Evolutionary conservation across 208 protist genomes (phyloP).

Genomic region (Leptomonas pyrrhocoris): DNA sequence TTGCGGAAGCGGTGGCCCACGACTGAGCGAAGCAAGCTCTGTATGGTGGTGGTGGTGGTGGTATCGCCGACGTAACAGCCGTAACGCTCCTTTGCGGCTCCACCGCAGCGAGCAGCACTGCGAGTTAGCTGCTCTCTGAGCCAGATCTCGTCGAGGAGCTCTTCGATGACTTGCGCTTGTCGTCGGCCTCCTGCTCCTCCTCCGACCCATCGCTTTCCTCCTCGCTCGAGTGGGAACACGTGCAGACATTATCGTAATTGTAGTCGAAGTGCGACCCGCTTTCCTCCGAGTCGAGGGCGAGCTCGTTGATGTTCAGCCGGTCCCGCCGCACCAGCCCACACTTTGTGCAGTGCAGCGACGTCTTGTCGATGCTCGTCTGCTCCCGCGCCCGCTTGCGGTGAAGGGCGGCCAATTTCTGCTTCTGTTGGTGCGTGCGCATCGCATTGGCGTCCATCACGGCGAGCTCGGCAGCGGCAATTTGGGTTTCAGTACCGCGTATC

Average conservation of each 20-base stretch:
- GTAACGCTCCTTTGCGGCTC: too few relatives aligned
- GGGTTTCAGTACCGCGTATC: conserved; percentile 16
- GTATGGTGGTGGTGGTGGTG: too few relatives aligned
- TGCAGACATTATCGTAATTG: conserved; percentile 88
- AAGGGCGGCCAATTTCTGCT: conserved; percentile 41
- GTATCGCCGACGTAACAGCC: too few relatives aligned
- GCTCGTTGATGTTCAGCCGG: conserved; percentile 86
- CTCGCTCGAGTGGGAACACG: conserved; percentile 73
- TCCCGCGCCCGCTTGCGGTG: conserved; percentile 81
- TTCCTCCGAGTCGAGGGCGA: conserved; percentile 88
- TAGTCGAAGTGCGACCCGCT: conserved; percentile 91
- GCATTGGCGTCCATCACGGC: conserved; percentile 75
- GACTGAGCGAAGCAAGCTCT: too few relatives aligned
- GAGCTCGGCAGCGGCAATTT: conserved; percentile 44
- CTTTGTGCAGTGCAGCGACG: conserved; percentile 81
- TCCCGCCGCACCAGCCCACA: conserved; percentile 83
- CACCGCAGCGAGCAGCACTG: too few relatives aligned
- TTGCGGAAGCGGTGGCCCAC: too few relatives aligned
- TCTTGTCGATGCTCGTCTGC: conserved; percentile 76
- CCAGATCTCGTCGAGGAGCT: neutral
- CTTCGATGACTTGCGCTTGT: neutral
- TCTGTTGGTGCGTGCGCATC: conserved; percentile 72
- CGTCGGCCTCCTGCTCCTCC: conserved; percentile 6
- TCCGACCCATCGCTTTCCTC: conserved; percentile 25
- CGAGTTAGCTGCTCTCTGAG: neutral